Base-by-base conservation (phyloP, 148 eudicot genomes). In the Nepenthes gracilis region DNA sequence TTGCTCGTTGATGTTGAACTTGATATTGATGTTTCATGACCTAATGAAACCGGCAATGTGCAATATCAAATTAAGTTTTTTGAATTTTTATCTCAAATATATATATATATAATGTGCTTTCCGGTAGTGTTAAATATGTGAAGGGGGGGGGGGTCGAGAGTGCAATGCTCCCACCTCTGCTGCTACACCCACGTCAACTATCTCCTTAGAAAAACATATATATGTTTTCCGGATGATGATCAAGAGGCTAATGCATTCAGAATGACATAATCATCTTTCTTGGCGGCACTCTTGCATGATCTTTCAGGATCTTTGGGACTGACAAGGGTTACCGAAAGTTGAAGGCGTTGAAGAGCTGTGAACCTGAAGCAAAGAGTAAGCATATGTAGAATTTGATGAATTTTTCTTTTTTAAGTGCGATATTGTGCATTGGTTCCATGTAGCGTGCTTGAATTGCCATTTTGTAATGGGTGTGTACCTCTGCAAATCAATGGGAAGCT, bases 241-340 rank as follows among this genome's bases (percentile, higher is more conserved):
- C 45, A 8, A 4, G 6, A 8, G 45, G 63, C 7, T 33, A 32
- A 12, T 40, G 50, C 43, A 5, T 33, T 12, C 9, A 32, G 35
- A 9, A 45, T 15, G 40, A 35, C 36, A 47, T 12, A 49, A 7
- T 6, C 33, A 12, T 38, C 6, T 10, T 33, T 54, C 15, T 49
- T 11, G 12, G 11, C 15, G 13, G 11, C 13, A 49, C 15, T 12
- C 47, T 64, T 38, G 6, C 36, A 2, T 38, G 23, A 23, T 57
- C 47, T 57, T n/a, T 47, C 61, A 65, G 68, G 68, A 47, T 65
- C 33, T 65, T 65, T 15, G 68, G 68, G 8, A 65, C 68, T 14
- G 68, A 65, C 43, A 65, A 35, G 43, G 68, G 68, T 2, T 65
- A 57, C 58, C 36, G 58, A 36, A 65, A 65, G 47, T 14, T 65